Base-by-base conservation (phyloP, 805 yeast genomes). In the Pichia sporocuriosa region DNA sequence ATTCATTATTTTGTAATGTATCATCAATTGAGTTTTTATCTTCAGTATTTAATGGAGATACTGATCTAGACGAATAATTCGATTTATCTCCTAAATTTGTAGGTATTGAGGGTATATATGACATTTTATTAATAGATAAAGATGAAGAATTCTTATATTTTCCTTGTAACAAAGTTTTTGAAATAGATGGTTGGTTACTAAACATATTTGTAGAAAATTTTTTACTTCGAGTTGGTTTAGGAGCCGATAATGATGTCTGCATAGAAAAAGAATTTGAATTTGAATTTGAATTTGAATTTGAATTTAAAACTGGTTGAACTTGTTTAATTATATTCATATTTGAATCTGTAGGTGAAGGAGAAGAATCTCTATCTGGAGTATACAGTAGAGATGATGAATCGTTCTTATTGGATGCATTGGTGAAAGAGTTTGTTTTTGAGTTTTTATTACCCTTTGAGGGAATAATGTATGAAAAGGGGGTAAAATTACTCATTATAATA, bases 311-410 rank as follows among this genome's bases (percentile, higher is more conserved):
- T n/a, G 12, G 23, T 24, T n/a, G 30, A 27, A 11, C 17, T 19
- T n/a, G 30, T 21, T 8, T 12, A 12, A 15, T 22, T 12, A 23
- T 17, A 23, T 28, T 26, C 19, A 10, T 10, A 6, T 25, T 35
- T 6, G 29, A 11, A 28, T 33, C 37, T 11, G 41, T 42, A 15
- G 42, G 41, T 5, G 45, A 42, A 1, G 41, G 41, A 19, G 45
- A 42, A 20, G 35, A n/a, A 3, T 34, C 34, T 15, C 39, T 25
- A 9, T 28, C 32, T 6, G 35, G 32, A 4, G 27, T 16, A 29
- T 21, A n/a, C 12, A 25, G 22, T 13, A 6, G 8, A 23, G 30
- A 23, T 3, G 13, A 20, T 8, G 33, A 10, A 7, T 8, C 22
- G 29, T 11, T 11, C n/a, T 26, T 26, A 26, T 26, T 26, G 26